Evolutionary conservation across 2,329 filamentous ascomycete species (phyloP).

Genomic region (Beauveria brongniartii): DNA sequence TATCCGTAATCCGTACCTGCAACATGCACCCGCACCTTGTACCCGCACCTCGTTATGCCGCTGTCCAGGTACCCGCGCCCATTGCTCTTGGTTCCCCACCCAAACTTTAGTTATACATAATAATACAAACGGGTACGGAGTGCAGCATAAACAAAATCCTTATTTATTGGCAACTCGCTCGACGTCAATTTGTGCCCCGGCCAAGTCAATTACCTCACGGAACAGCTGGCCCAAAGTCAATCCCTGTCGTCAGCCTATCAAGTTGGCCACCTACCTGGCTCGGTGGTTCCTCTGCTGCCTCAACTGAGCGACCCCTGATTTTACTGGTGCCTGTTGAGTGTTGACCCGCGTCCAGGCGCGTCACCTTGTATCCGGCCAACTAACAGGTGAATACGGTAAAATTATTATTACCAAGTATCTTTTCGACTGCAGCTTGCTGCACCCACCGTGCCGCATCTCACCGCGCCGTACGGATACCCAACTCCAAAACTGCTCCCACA

Average conservation of each 20-base stretch:
- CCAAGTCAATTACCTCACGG: neutral
- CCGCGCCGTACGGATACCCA: neutral
- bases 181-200: constrained; percentile 4
- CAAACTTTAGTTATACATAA: neutral
- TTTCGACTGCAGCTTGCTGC: neutral
- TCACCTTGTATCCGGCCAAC: neutral
- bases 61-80: neutral
- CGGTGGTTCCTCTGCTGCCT: neutral
- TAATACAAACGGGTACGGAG: too few species aligned
- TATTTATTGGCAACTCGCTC: neutral
- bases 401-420: neutral
- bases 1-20: too few species aligned
- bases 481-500: constrained; percentile 10
- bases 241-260: constrained; percentile 1
- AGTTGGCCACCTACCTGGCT: neutral
- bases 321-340: neutral
- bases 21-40: too few species aligned
- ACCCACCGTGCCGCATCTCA: constrained; percentile 2
- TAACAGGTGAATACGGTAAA: neutral
- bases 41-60: neutral
- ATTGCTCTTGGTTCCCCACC: neutral
- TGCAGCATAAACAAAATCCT: too few species aligned
- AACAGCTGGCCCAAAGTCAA: neutral
- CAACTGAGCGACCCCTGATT: constrained; percentile 9
- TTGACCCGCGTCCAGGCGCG: constrained; percentile 5